Conservation (phyloP, 768 basidiomycete genomes). For the Cyclocybe cylindracea region DNA sequence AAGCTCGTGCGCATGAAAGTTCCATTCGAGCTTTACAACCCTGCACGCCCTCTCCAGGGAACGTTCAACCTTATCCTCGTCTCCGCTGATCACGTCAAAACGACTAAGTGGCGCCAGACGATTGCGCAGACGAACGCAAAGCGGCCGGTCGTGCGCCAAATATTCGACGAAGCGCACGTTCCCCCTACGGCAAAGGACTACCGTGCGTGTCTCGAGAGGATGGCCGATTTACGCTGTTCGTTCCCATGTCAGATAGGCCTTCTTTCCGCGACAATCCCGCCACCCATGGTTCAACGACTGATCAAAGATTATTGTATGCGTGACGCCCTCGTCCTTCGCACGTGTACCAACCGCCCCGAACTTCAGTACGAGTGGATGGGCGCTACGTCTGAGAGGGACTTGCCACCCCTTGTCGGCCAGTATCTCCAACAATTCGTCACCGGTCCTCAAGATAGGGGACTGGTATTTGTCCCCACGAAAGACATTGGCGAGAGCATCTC, state of each 20-base stretch:
- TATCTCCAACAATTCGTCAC: neutral
- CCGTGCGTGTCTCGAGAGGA: constrained; percentile 2
- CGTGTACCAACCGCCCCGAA: constrained; percentile 1
- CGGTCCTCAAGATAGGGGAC: neutral
- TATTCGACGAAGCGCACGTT: constrained; percentile 27
- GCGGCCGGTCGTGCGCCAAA: constrained; percentile 8
- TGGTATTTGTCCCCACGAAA: constrained; percentile 12
- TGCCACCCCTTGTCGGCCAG: neutral
- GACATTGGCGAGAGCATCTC: neutral
- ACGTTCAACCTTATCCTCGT: too few species aligned
- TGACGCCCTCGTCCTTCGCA: constrained; percentile 1
- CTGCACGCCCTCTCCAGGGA: too few species aligned
- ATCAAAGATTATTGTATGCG: constrained; percentile 3
- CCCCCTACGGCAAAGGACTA: constrained; percentile 9
- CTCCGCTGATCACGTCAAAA: too few species aligned
- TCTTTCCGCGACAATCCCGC: constrained; percentile 18
- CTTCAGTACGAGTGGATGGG: constrained; percentile 1
- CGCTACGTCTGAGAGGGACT: too few species aligned
- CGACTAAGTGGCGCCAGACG: too few species aligned
- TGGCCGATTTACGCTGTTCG: constrained; percentile 9
- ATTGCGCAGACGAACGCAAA: too few species aligned
- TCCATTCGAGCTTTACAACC: too few species aligned
- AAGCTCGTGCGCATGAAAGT: neutral
- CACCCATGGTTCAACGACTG: neutral
- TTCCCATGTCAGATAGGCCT: constrained; percentile 17